Conservation (phyloP, 805 yeast species). For the Teunomyces atbi region DNA sequence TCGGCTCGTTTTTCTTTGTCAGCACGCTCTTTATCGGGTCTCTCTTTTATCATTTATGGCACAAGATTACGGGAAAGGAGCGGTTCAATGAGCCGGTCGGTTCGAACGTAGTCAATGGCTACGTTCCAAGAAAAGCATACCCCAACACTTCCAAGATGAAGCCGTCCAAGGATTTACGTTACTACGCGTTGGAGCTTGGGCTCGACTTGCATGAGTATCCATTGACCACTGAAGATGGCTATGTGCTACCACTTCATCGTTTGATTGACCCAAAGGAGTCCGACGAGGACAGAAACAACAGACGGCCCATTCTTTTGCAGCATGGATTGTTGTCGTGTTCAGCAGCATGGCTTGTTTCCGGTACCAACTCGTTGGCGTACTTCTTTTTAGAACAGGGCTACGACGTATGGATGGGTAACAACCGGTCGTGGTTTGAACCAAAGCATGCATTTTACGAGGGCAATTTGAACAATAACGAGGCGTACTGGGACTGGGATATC, state of each 20-base stretch:
- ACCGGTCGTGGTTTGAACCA: constrained; percentile 82
- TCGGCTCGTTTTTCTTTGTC: constrained; percentile 31
- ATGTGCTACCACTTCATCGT: constrained; percentile 62
- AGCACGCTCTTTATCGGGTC: constrained; percentile 24
- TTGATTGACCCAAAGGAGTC: constrained; percentile 49
- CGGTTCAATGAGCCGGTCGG: constrained; percentile 23
- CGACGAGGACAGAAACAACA: constrained; percentile 23
- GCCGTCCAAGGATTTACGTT: constrained; percentile 48
- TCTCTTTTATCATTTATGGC: constrained; percentile 27
- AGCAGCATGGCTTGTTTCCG: constrained; percentile 83
- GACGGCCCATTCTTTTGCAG: constrained; percentile 68
- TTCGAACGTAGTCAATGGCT: constrained; percentile 18
- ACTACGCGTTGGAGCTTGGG: constrained; percentile 64
- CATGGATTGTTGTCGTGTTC: constrained; percentile 90
- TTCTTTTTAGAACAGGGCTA: constrained; percentile 54
- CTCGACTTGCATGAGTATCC: constrained; percentile 57
- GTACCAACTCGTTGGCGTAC: constrained; percentile 72
- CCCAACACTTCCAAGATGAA: constrained; percentile 35
- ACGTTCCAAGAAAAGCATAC: constrained; percentile 32
- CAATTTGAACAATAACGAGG: constrained; percentile 38
- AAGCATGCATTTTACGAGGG: constrained; percentile 45
- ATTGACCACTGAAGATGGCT: constrained; percentile 79
- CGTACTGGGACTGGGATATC: constrained; percentile 94
- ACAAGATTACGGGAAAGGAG: constrained; percentile 30
- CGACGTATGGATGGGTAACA: constrained; percentile 92